Evolutionary conservation across 805 yeast genomes (phyloP).

Genomic region (Lachancea quebecensis): DNA sequence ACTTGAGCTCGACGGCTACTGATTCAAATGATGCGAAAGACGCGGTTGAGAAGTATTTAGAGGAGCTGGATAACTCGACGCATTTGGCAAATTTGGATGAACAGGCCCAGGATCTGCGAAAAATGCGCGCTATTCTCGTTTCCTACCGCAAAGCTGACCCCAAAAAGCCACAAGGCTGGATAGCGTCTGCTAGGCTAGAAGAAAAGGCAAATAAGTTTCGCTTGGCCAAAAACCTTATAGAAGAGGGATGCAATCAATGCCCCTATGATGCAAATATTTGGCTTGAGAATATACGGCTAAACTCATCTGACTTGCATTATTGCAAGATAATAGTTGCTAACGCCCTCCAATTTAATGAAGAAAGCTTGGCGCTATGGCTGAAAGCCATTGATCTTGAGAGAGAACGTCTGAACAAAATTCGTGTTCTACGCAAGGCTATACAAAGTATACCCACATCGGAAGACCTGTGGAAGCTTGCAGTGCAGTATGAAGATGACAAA

Average conservation of each 20-base stretch:
- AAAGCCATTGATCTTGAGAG: conserved; percentile 62
- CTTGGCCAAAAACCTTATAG: conserved; percentile 53
- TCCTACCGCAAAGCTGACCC: conserved; percentile 72
- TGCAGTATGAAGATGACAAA: conserved; percentile 50
- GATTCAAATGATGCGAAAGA: conserved; percentile 16
- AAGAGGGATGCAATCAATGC: conserved; percentile 67
- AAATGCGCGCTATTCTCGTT: conserved; percentile 53
- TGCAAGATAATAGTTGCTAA: conserved; percentile 57
- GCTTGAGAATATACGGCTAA: conserved; percentile 70
- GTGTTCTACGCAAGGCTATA: conserved; percentile 64
- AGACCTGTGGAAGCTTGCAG: conserved; percentile 61
- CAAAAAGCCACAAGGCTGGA: conserved; percentile 69
- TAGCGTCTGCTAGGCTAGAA: conserved; percentile 77
- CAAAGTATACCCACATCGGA: conserved; percentile 53
- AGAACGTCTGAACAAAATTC: conserved; percentile 44
- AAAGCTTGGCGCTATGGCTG: conserved; percentile 63
- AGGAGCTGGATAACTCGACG: conserved; percentile 30
- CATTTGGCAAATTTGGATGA: conserved; percentile 2
- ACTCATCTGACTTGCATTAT: conserved; percentile 36
- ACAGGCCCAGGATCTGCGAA: conserved; percentile 49
- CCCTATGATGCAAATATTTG: conserved; percentile 68
- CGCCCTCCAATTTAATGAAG: conserved; percentile 52
- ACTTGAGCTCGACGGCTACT: conserved; percentile 12
- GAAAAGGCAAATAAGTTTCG: conserved; percentile 49
- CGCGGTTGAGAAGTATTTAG: conserved; percentile 37